Percentiles rank a stretch among this genome's conserved stretches.
Conservation (phyloP, 768 basidiomycete species). For the Rhizopogon vesiculosus region DNA sequence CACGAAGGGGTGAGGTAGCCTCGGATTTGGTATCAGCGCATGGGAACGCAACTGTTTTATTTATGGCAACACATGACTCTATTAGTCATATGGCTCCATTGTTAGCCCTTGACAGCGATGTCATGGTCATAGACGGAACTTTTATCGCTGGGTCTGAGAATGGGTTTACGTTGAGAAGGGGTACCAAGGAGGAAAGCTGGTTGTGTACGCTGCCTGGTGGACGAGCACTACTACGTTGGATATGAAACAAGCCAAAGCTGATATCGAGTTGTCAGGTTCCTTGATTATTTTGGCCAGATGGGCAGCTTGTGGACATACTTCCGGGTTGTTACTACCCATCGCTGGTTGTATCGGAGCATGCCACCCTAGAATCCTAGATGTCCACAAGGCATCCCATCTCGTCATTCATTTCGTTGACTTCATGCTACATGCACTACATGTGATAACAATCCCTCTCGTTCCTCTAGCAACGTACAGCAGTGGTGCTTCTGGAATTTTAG, state of each 20-base stretch:
- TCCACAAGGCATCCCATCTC: background rate
- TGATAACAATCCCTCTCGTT: background rate
- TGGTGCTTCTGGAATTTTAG: background rate
- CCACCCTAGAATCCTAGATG: too few species aligned
- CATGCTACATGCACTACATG: background rate
- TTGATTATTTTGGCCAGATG: background rate
- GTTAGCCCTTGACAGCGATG: constrained; percentile 15
- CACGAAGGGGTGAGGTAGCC: constrained; percentile 11
- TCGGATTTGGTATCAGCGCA: constrained; percentile 3
- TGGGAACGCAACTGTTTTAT: constrained; percentile 11
- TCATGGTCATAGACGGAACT: constrained; percentile 4
- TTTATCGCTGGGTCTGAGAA: constrained; percentile 54
- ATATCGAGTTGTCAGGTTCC: background rate
- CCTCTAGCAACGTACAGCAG: background rate
- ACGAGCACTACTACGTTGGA: constrained; percentile 14
- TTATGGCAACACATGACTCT: constrained; percentile 19
- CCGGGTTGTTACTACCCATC: background rate
- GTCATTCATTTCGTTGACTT: background rate
- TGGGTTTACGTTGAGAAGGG: constrained; percentile 38
- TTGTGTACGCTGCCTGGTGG: constrained; percentile 37
- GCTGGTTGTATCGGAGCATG: background rate
- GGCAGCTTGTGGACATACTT: background rate
- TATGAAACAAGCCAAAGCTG: constrained; percentile 8
- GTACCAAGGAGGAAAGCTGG: constrained; percentile 24
- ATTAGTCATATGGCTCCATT: background rate